A percentile compares a stretch with the other conserved stretches of the same genome.
These are phyloP conservation scores for Carex parvula DNA, from an alignment of 176 grass and related monocot species.

Conservation along the genomic window DNA sequence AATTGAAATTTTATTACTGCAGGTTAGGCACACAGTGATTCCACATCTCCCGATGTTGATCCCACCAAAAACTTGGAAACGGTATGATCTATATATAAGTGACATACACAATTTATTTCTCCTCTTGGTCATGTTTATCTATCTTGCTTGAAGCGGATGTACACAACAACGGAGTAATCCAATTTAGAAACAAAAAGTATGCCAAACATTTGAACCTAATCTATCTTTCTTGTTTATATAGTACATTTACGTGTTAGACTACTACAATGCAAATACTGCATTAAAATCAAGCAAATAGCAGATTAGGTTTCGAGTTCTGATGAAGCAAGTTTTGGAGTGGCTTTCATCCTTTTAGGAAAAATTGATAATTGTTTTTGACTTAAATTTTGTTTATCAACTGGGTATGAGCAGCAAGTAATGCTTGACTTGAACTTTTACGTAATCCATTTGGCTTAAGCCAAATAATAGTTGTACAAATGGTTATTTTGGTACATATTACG, in stretches of 20 bases:
- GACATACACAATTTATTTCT: constrained; percentile 19
- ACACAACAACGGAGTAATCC: background rate
- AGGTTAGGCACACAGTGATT: constrained; percentile 84
- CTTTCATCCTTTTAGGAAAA: background rate
- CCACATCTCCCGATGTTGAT: constrained; percentile 93
- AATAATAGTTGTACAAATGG: background rate
- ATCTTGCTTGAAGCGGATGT: background rate
- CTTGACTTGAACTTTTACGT: background rate
- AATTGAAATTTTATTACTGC: constrained; percentile 32
- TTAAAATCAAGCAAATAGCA: constrained; percentile 9
- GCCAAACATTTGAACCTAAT: background rate
- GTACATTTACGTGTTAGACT: background rate
- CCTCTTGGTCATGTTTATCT: background rate
- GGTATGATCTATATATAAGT: constrained; percentile 51
- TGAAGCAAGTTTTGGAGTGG: background rate
- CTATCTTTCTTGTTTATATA: background rate
- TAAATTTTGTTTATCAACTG: background rate
- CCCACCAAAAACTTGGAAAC: constrained; percentile 77
- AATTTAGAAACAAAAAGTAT: background rate
- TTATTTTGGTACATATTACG: background rate
- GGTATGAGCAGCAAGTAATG: background rate
- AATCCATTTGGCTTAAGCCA: background rate
- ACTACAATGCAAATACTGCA: constrained; percentile 1
- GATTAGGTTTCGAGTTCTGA: background rate
- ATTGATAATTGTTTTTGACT: background rate